Evolutionary conservation across 768 basidiomycete genomes (phyloP).

Genomic region (Baorangia bicolor): DNA sequence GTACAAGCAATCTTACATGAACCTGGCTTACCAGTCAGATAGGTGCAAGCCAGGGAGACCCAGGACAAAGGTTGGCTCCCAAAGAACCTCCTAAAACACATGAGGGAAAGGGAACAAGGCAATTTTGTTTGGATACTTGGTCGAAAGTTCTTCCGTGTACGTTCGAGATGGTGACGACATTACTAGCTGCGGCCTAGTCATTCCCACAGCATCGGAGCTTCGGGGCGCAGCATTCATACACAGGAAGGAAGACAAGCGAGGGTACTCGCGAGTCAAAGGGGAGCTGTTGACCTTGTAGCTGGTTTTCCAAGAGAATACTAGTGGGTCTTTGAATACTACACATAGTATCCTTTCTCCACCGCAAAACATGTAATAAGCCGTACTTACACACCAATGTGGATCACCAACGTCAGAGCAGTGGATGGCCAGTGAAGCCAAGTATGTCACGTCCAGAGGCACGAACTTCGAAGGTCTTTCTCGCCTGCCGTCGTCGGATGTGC

Average conservation of each 20-base stretch:
- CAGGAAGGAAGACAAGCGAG: neutral
- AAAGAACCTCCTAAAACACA: too few relatives aligned
- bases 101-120: neutral
- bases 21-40: neutral
- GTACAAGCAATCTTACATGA: neutral
- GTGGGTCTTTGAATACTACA: neutral
- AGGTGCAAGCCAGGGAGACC: too few relatives aligned
- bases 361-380: neutral
- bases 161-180: neutral
- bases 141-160: neutral
- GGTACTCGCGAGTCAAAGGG: neutral
- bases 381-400: neutral
- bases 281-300: neutral
- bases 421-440: neutral
- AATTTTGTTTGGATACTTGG: neutral
- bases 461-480: too few relatives aligned
- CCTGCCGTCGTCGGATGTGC: neutral
- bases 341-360: neutral
- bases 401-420: neutral
- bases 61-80: neutral
- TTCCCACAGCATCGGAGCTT: neutral
- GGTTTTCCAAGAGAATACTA: neutral
- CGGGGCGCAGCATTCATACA: neutral
- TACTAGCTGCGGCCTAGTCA: neutral
- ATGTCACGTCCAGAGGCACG: accelerated